Conservation (phyloP, 192 early-diverging fungal species). For the Nowakowskiella sp. region DNA sequence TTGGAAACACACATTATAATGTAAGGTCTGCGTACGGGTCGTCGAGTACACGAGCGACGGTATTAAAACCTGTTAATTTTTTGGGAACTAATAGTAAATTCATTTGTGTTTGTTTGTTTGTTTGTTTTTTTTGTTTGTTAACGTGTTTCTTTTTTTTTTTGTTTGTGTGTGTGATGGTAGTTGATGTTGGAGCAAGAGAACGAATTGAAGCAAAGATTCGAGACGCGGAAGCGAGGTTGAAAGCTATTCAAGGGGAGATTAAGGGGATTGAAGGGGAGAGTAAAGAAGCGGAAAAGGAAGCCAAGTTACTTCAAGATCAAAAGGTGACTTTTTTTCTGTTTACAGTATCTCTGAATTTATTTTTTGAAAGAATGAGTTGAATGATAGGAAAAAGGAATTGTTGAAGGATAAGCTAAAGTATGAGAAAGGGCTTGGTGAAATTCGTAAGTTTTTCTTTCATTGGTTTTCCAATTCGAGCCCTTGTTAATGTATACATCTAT, state of each 20-base stretch:
- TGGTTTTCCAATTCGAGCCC: too few relatives aligned
- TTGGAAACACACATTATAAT: too few relatives aligned
- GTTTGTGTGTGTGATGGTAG: constrained; percentile 13
- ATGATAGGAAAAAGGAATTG: constrained; percentile 22
- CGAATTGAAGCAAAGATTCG: constrained; percentile 17
- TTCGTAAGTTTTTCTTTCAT: constrained; percentile 29
- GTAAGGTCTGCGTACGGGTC: too few relatives aligned
- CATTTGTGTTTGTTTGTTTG: not conserved
- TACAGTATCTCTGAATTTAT: not conserved
- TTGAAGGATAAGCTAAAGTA: constrained; percentile 18
- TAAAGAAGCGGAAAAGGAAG: constrained; percentile 26
- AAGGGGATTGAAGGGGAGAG: constrained; percentile 22
- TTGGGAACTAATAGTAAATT: too few relatives aligned
- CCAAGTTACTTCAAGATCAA: constrained; percentile 28
- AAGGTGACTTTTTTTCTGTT: constrained; percentile 15
- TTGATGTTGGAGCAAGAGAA: constrained; percentile 31
- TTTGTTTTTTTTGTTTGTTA: not conserved
- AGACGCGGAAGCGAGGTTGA: constrained; percentile 22
- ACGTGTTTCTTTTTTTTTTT: not conserved
- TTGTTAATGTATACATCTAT: too few relatives aligned
- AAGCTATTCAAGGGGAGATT: constrained; percentile 11
- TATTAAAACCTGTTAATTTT: too few relatives aligned
- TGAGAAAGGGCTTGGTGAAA: constrained; percentile 16
- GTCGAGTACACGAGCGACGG: too few relatives aligned
- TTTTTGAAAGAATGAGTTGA: constrained; percentile 17